Base-by-base conservation (phyloP, 768 basidiomycete genomes). In the Tricholoma flavovirens region DNA sequence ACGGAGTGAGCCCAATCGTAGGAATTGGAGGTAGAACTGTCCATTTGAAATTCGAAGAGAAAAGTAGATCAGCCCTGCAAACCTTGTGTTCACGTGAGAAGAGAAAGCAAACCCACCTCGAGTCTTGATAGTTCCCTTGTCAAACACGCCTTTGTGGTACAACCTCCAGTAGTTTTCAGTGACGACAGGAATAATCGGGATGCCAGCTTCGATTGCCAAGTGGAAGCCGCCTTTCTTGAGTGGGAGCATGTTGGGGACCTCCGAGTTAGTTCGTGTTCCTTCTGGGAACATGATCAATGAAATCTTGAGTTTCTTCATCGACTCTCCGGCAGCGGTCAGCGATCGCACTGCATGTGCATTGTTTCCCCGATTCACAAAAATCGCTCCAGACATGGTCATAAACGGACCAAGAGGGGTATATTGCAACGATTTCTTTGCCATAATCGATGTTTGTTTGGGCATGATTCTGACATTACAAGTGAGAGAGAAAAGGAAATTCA, bases 151-250 rank as follows among this genome's bases (percentile, higher is more conserved):
- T 59, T 84, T 80, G 65, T 83, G 84, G 69, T 97, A 98, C 46
- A 96, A 62, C 59, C 82, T 73, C 81, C 90, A 90, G 69, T 98
- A 99, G 70, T 98, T 98, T 75, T 98, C 93, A 51, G 85, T 84
- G 2, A 98, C 87, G 51, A 99, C 81, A 5, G 97, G 96, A 29
- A 91, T 81, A 64, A 99, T 87, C 5, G 97, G 96, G 46, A 98
- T 80, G 29, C 88, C 84, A 11, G 92, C 86, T 71, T 94, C 87
- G 22, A 98, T 80, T 26, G 97, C 97, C 50, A 98, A 81, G 68
- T 98, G 94, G 78, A 98, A 98, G 3, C 93, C 95, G 38, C 97
- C 97, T 71, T 98, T 99, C 79, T 99, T 99, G 77, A 99, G 87
- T 2, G 92, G 88, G 5, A 90, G 77, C 67, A 99, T 72, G 30